Evolutionary conservation across 331 rosid species (phyloP).

Genomic region (Rosa hybrid): DNA sequence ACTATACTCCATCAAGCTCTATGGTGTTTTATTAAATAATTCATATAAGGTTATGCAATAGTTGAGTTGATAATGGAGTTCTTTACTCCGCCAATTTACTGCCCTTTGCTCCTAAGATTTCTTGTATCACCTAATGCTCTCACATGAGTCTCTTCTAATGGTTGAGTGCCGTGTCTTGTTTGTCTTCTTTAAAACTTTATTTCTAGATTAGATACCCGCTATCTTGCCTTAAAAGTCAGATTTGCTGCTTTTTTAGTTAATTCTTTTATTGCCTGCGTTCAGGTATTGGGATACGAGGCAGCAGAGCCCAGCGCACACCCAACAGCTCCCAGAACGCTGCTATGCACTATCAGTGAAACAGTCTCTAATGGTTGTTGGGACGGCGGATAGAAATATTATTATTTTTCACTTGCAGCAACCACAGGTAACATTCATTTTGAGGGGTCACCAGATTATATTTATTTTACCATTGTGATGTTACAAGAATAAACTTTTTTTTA

Average conservation of each 20-base stretch:
- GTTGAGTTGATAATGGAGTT: background rate
- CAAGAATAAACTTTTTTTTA: background rate
- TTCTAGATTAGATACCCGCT: background rate
- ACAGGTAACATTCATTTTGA: constrained; percentile 49
- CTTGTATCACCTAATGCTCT: background rate
- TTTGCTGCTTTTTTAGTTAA: background rate
- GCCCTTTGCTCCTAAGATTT: background rate
- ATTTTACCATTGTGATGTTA: background rate
- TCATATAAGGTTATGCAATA: background rate
- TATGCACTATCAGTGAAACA: constrained; percentile 64
- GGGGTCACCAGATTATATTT: background rate
- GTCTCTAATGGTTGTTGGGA: constrained; percentile 87
- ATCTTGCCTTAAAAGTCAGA: background rate
- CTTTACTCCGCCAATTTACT: background rate
- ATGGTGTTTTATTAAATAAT: background rate
- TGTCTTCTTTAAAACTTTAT: background rate
- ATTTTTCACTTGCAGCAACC: constrained; percentile 87
- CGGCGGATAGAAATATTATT: constrained; percentile 82
- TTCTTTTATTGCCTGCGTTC: constrained; percentile 3
- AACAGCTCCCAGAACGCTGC: constrained; percentile 90
- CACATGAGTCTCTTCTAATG: background rate
- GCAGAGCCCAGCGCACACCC: constrained; percentile 83
- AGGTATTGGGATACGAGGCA: constrained; percentile 98
- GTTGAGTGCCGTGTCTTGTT: background rate
- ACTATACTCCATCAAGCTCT: background rate